Base-by-base conservation (phyloP, 805 yeast species). In the Yarrowia alimentaria region DNA sequence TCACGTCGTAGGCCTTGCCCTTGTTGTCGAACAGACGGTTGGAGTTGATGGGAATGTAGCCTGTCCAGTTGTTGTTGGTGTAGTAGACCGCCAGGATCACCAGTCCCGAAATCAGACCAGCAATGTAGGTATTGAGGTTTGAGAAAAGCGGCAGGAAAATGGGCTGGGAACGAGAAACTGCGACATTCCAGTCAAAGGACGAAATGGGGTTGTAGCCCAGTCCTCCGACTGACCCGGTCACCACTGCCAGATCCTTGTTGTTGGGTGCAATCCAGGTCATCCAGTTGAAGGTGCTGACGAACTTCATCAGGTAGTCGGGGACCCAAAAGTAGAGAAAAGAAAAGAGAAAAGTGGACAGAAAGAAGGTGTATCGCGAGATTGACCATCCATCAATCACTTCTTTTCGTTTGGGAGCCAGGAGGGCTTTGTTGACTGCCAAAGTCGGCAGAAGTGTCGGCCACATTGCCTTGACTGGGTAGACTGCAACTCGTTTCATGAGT, bases 261-360 rank as follows among this genome's bases (percentile, higher is more conserved):
- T 79, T 62, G 14, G 68, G 67, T 1, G 55, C 67, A 42, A 77
- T 77, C 83, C 83, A 78, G 22, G 65, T 72, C 58, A 76, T 73
- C 83, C 83, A 79, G 58, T 71, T 77, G 65, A 85, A 84, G 57
- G 73, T 73, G 1, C 80, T 73, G 47, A 83, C 71, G 2, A 80
- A 85, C 16, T 70, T 68, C 66, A 81, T 80, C 13, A 84, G 68
- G 61, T 70, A 82, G 49, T 80, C 83, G 9, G 90, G 87, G 57
- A 83, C 66, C 80, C 83, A 81, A 60, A 75, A 77, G 76, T 80
- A 82, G 7, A 70, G 54, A 58, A 80, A 79, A 25, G 73, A 64
- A 12, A 62, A 61, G n/a, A 59, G 48, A 51, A 75, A 66, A 3
- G 68, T 69, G 32, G 67, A 49, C 16, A 71, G 59, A 63, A 81